phyloP scores from a whole-genome alignment of 805 yeast genomes.

The Zygosaccharomyces kombuchaensis region DNA sequence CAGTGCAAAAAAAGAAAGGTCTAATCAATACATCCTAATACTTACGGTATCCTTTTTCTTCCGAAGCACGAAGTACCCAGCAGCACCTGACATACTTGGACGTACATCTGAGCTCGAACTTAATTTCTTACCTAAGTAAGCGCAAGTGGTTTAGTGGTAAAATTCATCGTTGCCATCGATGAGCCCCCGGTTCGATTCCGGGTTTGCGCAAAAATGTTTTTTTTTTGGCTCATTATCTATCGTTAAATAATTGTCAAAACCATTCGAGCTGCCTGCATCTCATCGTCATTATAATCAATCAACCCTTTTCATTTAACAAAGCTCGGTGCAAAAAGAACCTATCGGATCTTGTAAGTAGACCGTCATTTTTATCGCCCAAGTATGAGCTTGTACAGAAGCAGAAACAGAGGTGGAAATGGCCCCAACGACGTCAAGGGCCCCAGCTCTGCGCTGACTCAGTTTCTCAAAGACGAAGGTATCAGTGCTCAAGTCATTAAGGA shows the following conservation, averaged over 20 bases:
- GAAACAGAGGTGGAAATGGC: slow-evolving; percentile 20
- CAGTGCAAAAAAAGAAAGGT: not conserved
- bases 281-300: too few relatives aligned
- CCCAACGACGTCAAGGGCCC: slow-evolving; percentile 44
- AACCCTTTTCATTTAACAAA: not conserved
- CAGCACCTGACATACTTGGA: too few relatives aligned
- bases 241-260: not conserved
- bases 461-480: slow-evolving; percentile 84
- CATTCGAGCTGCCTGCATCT: too few relatives aligned
- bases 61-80: too few relatives aligned
- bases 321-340: not conserved
- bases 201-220: slow-evolving; percentile 21
- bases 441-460: slow-evolving; percentile 86
- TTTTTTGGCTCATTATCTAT: slow-evolving; percentile 3
- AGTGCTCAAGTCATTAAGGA: slow-evolving; percentile 70
- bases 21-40: too few relatives aligned
- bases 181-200: slow-evolving; percentile 31
- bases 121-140: too few relatives aligned
- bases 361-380: not conserved
- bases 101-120: too few relatives aligned
- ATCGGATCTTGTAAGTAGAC: not conserved
- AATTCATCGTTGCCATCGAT: slow-evolving; percentile 29
- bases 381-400: slow-evolving; percentile 27
- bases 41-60: too few relatives aligned
- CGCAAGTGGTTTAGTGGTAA: slow-evolving; percentile 30